Evolutionary conservation across 352 stramenopile genomes (phyloP), one percentile per base, ranked within the genome.

Genomic region (Phytophthora tentaculata): DNA sequence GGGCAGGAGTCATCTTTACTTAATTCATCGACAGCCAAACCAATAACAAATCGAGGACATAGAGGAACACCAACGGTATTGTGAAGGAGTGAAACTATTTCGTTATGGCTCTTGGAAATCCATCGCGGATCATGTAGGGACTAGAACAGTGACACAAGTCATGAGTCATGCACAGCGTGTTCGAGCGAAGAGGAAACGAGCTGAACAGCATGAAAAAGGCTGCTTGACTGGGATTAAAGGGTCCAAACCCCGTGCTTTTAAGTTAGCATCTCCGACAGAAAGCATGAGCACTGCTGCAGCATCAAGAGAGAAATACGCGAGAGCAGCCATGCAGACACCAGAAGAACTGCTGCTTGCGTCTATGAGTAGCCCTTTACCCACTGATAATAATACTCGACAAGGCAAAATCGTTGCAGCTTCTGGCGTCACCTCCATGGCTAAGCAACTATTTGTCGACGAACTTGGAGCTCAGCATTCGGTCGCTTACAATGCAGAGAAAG

Each of bases 61-160:
- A 26, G 51, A 68, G n/a, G 58, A 68, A 39, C 52, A 67, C 23
- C 58, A 67, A 35, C 43, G 64, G 14, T 72, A 64, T 29, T 58
- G 51, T 41, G 51, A 66, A 44, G 64, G 35, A 14, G 43, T 72
- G 1, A 20, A 51, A 19, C 26, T 32, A n/a, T 72, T 59, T 29
- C 51, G 29, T 10, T 58, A 59, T 35, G 57, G 57, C 12, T 57
- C 58, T 13, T 72, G 64, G 64, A 72, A 72, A 14, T n/a, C 22
- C 4, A 63, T 72, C 9, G 58, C 64, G 1, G 26, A 43, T 19
- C 24, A 60, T 8, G 44, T 72, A 1, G 51, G 58, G 17, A 68
- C 64, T 14, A 72, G 64, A 62, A 68, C 65, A 3, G 58, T 56
- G 9, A 19, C 32, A n/a, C 59, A 73, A 64, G 65, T 73, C 8